phyloP scores from a whole-genome alignment of 257 asterid genomes.

The Fraxinus pennsylvanica region DNA sequence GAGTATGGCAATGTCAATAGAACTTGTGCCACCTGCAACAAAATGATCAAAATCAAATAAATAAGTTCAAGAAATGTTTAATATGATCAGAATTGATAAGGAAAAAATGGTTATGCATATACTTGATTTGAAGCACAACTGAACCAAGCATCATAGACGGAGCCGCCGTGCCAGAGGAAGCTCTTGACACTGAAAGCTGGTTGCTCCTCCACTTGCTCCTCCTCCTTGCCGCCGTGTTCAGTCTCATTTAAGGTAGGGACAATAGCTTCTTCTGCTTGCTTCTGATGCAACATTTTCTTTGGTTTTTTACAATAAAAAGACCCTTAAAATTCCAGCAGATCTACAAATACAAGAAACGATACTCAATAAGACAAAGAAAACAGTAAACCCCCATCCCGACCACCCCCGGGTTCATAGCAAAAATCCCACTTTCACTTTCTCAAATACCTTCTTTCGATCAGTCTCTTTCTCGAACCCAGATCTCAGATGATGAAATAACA shows the following conservation, averaged over 20 bases:
- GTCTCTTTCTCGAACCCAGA: slow-evolving; percentile 17
- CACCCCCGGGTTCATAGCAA: slow-evolving; percentile 38
- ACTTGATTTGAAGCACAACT: slow-evolving; percentile 93
- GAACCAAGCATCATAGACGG: slow-evolving; percentile 92
- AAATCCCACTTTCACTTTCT: not conserved
- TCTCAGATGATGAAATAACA: slow-evolving; percentile 5
- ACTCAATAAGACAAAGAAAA: slow-evolving; percentile 34
- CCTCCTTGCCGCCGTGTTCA: slow-evolving; percentile 43
- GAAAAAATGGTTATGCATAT: not conserved
- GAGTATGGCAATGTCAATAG: slow-evolving; percentile 85
- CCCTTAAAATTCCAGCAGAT: slow-evolving; percentile 15
- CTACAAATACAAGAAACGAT: slow-evolving; percentile 17
- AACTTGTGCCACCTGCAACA: slow-evolving; percentile 81
- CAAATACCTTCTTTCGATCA: slow-evolving; percentile 7
- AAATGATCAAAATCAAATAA: not conserved
- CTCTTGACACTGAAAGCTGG: slow-evolving; percentile 39
- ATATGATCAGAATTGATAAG: not conserved
- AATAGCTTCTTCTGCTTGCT: slow-evolving; percentile 77
- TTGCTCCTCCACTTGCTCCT: slow-evolving; percentile 36
- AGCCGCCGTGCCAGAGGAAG: slow-evolving; percentile 88
- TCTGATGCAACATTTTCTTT: slow-evolving; percentile 52
- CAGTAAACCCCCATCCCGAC: not conserved
- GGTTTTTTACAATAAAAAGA: slow-evolving; percentile 12
- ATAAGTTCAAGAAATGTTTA: not conserved
- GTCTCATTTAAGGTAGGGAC: slow-evolving; percentile 44